These are phyloP conservation scores for Ilyonectria mors-panacis DNA, from an alignment of 2,329 filamentous ascomycete genomes.

Conservation along the genomic window DNA sequence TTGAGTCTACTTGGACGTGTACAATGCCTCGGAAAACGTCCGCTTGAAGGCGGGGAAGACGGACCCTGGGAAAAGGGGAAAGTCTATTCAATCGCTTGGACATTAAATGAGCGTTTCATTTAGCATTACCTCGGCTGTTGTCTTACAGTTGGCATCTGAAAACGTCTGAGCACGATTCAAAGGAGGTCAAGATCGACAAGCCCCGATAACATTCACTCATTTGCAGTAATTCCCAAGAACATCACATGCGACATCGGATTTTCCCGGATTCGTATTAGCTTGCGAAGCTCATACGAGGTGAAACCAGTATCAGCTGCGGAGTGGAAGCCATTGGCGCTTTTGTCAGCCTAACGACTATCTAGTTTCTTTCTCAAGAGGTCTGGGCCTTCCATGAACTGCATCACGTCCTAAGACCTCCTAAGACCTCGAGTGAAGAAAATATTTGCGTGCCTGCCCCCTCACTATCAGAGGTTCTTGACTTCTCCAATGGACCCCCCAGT, in stretches of 20 bases:
- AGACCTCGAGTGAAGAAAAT: background rate
- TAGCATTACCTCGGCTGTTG: background rate
- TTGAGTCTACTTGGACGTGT: background rate
- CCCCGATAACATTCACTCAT: background rate
- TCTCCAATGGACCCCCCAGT: background rate
- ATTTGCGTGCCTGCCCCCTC: background rate
- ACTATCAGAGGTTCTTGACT: background rate
- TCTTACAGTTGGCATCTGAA: background rate
- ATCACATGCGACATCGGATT: background rate
- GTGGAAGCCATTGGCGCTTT: background rate
- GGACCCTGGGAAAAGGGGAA: background rate
- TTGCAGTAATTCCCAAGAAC: background rate
- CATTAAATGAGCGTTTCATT: background rate
- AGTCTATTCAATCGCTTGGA: background rate
- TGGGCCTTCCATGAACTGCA: background rate
- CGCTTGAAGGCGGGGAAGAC: background rate
- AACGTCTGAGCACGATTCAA: background rate
- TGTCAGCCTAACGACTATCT: background rate
- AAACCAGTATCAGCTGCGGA: background rate
- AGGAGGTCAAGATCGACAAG: background rate
- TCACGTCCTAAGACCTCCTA: background rate
- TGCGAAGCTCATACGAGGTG: background rate
- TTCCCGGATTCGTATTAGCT: background rate
- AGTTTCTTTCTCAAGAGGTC: background rate
- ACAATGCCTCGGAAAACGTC: background rate